Percentiles rank a stretch among this genome's conserved stretches.
These are phyloP conservation scores for Cladosporium colombiae DNA, from an alignment of 2,329 filamentous ascomycete species.

Conservation along the genomic window DNA sequence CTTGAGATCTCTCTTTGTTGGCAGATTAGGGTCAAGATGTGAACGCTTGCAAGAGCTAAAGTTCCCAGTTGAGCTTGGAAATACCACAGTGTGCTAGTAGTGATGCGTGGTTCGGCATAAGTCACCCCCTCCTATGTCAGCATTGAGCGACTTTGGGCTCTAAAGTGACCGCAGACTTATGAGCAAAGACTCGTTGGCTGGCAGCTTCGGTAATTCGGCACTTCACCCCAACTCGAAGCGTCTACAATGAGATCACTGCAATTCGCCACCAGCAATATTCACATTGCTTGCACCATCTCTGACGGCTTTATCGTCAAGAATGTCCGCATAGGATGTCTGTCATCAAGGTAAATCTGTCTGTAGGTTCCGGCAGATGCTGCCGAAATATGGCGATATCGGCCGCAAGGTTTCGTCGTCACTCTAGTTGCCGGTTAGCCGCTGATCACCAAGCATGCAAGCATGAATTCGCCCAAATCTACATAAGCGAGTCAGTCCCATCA, in stretches of 20 bases:
- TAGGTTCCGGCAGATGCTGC: not conserved
- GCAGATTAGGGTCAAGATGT: too few species aligned
- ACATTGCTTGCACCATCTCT: not conserved
- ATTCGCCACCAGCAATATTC: not conserved
- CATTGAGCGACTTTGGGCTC: not conserved
- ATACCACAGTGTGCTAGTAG: not conserved
- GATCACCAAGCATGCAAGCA: slow-evolving; percentile 6
- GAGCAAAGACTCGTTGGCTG: not conserved
- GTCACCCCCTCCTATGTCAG: not conserved
- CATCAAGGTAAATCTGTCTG: not conserved
- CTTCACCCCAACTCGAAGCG: not conserved
- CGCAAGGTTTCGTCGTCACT: not conserved
- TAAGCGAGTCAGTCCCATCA: not conserved
- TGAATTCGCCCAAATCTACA: not conserved
- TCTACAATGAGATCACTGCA: not conserved
- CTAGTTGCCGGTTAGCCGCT: slow-evolving; percentile 7
- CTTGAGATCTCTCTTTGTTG: not conserved
- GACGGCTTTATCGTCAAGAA: not conserved
- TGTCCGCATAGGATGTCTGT: not conserved
- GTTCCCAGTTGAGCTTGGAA: too few species aligned
- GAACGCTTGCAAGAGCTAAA: too few species aligned
- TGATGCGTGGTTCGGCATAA: not conserved
- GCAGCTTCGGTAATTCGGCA: not conserved
- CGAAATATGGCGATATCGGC: slow-evolving; percentile 10
- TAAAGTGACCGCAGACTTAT: not conserved